Evolutionary conservation across 2,329 filamentous ascomycete species (phyloP), one percentile per base, ranked within the genome.

Genomic region (Aspergillus novoparasiticus): DNA sequence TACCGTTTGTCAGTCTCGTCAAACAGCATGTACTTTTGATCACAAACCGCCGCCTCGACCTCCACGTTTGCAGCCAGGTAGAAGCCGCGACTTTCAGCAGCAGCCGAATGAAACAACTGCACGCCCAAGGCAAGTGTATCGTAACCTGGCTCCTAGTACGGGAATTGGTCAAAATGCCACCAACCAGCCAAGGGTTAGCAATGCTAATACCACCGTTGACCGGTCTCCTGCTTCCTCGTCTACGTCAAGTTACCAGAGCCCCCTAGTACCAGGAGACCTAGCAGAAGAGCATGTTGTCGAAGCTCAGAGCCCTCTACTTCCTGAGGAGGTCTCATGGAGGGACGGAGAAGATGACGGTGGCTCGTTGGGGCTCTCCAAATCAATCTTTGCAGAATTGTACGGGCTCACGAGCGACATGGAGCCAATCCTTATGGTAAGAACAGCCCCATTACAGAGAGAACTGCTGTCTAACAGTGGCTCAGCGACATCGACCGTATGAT

Each of bases 401-500:
- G 30, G 50, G 11, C n/a, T 54, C 11, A 34, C 26, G 8, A 53
- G 48, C 16, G 48, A 53, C 30, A 53, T 53, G 48, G 48, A 53
- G 10, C 28, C 48, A 3, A 34, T 53, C 1, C 48, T 53, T 10
- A 53, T 53, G 48, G 48, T 53, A 53, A 53, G 30, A 2, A n/a
- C 5, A 28, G 1, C 9, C 28, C 48, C 1, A 21, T 2, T 53
- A 6, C 19, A 2, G 1, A 3, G 14, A 11, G 6, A 9, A 32
- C 12, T 2, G 0, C 3, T 10, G 0, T 1, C 28, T 30, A 34
- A 48, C 23, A 16, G 6, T 39, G 21, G 11, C 21, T 28, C 21
- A 59, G 57, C 30, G 45, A 6, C 43, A 39, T 39, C 57, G 57
- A 3, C 57, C 57, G n/a, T 50, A 50, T 50, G 30, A 50, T 28